Evolutionary conservation across 768 basidiomycete species (phyloP).

Genomic region (Mycena kentingensis): DNA sequence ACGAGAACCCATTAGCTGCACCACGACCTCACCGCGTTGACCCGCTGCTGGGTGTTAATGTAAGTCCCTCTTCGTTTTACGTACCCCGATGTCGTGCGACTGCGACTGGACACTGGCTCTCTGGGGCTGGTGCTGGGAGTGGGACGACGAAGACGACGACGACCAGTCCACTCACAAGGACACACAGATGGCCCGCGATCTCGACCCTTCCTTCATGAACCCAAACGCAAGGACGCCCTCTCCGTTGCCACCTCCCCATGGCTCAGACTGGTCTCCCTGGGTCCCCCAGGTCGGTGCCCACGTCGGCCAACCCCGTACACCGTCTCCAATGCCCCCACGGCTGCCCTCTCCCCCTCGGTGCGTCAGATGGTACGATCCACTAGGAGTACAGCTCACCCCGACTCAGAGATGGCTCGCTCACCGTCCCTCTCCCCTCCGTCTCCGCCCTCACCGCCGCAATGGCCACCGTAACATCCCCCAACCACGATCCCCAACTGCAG

Average conservation of each 20-base stretch:
- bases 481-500: constrained; percentile 59
- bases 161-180: constrained; percentile 3
- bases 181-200: constrained; percentile 61
- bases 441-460: constrained; percentile 56
- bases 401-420: constrained; percentile 49
- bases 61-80: constrained; percentile 36
- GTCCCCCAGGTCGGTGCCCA: constrained; percentile 23
- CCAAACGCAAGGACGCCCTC: constrained; percentile 23
- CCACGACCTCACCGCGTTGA: constrained; percentile 67
- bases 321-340: constrained; percentile 26
- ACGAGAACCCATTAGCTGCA: constrained; percentile 58
- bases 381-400: too few species aligned
- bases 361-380: neutral
- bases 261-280: constrained; percentile 16
- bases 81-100: constrained; percentile 14
- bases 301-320: constrained; percentile 28
- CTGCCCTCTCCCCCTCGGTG: constrained; percentile 25
- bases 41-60: constrained; percentile 62
- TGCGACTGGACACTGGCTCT: constrained; percentile 22
- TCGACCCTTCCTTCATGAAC: constrained; percentile 41
- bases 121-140: constrained; percentile 25
- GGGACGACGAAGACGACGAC: constrained; percentile 9
- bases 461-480: constrained; percentile 52
- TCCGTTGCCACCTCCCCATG: constrained; percentile 8
- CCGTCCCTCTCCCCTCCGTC: constrained; percentile 69